phyloP scores from a whole-genome alignment of 768 basidiomycete genomes.

The Lyophyllum semitale region DNA sequence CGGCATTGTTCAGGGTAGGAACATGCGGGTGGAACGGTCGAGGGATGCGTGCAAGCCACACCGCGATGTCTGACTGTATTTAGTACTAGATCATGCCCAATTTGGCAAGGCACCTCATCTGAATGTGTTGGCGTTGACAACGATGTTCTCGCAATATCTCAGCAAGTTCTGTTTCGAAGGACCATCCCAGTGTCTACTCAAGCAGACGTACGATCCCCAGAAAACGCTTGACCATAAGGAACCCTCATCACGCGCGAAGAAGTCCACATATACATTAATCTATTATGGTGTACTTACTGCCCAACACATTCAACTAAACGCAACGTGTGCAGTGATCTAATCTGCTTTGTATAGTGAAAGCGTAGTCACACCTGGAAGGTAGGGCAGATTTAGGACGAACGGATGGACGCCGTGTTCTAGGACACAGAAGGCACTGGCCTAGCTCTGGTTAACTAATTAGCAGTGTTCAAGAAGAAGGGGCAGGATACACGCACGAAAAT shows the following conservation, averaged over 20 bases:
- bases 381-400: neutral
- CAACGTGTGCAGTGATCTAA: neutral
- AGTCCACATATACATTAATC: neutral
- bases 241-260: neutral
- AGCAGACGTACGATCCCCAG: neutral
- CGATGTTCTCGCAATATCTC: neutral
- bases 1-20: slow-evolving; percentile 42
- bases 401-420: neutral
- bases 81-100: slow-evolving; percentile 17
- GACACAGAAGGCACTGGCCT: neutral
- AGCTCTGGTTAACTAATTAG: neutral
- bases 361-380: neutral
- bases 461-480: neutral
- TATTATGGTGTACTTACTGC: neutral
- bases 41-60: slow-evolving; percentile 2
- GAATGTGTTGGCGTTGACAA: neutral
- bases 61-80: slow-evolving; percentile 18
- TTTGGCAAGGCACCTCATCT: slow-evolving; percentile 9
- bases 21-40: slow-evolving; percentile 7
- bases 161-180: neutral
- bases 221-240: neutral
- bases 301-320: too few species aligned
- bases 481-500: slow-evolving; percentile 13
- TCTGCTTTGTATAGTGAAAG: neutral
- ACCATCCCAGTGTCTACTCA: neutral